phyloP scores from a whole-genome alignment of 495 filamentous ascomycete species.

The Annulohypoxylon maeteangense region DNA sequence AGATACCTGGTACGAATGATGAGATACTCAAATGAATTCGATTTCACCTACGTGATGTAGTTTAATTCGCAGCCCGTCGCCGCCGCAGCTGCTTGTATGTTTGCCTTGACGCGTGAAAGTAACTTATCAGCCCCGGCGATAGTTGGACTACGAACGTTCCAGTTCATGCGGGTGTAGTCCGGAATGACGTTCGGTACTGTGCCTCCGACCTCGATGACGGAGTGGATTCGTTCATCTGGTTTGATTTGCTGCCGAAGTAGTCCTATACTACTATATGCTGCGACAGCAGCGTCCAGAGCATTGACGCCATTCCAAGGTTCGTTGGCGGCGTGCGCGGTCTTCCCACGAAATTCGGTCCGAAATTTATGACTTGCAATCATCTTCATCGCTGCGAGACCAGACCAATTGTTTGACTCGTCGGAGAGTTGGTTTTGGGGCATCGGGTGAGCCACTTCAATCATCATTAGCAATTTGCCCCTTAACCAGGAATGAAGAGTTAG shows the following conservation, averaged over 20 bases:
- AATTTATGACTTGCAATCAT: slow-evolving; percentile 67
- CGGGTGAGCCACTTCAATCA: slow-evolving; percentile 58
- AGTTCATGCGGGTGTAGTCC: slow-evolving; percentile 62
- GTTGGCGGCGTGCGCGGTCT: slow-evolving; percentile 66
- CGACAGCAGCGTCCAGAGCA: slow-evolving; percentile 69
- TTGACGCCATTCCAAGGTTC: slow-evolving; percentile 74
- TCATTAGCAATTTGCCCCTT: neutral
- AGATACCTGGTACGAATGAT: no score
- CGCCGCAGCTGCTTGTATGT: slow-evolving; percentile 66
- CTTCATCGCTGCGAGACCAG: slow-evolving; percentile 54
- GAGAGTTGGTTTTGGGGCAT: slow-evolving; percentile 50
- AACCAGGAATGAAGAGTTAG: neutral
- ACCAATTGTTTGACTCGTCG: slow-evolving; percentile 18
- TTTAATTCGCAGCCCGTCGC: slow-evolving; percentile 66
- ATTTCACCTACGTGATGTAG: slow-evolving; percentile 46
- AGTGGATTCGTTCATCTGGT: slow-evolving; percentile 57
- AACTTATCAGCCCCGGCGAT: slow-evolving; percentile 55
- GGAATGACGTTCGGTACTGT: slow-evolving; percentile 65
- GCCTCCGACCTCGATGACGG: slow-evolving; percentile 59
- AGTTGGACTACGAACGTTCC: slow-evolving; percentile 64
- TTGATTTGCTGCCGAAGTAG: slow-evolving; percentile 71
- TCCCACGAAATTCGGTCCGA: slow-evolving; percentile 56
- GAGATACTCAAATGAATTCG: neutral
- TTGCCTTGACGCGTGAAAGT: slow-evolving; percentile 62
- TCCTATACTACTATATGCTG: slow-evolving; percentile 70